phyloP scores from a whole-genome alignment of 2,329 filamentous ascomycete genomes.

The Orbilia quercus region DNA sequence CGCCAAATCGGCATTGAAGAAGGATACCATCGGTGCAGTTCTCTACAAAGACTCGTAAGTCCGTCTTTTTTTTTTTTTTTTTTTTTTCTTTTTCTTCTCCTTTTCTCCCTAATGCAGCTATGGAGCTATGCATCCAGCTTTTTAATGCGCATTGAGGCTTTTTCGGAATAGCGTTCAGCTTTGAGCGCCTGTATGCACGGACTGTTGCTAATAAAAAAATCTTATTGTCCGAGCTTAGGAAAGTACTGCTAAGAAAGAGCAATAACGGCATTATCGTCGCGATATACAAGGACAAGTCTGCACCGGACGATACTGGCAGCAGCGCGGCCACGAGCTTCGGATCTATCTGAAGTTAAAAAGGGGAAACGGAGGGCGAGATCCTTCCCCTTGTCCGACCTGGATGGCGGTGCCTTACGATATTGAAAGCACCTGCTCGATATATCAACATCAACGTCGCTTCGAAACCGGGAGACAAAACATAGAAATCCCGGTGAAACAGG shows the following conservation, averaged over 20 bases:
- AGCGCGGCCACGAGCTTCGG: slow-evolving; percentile 51
- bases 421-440: slow-evolving; percentile 5
- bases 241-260: slow-evolving; percentile 59
- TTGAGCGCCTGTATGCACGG: slow-evolving; percentile 30
- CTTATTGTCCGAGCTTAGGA: slow-evolving; percentile 44
- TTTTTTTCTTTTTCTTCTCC: slow-evolving; percentile 7
- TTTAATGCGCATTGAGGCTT: background rate
- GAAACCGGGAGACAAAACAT: background rate
- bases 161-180: slow-evolving; percentile 25
- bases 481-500: no score
- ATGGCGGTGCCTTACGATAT: background rate
- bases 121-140: background rate
- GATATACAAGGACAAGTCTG: slow-evolving; percentile 60
- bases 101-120: slow-evolving; percentile 2
- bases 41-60: slow-evolving; percentile 59
- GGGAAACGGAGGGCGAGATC: slow-evolving; percentile 5
- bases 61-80: background rate
- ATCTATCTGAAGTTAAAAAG: slow-evolving; percentile 30
- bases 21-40: slow-evolving; percentile 59
- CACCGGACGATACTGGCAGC: slow-evolving; percentile 57
- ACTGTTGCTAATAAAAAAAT: slow-evolving; percentile 28
- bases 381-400: background rate
- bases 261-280: slow-evolving; percentile 58
- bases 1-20: slow-evolving; percentile 58
- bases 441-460: background rate